A percentile compares a stretch with the other conserved stretches of the same genome.
phyloP scores from a whole-genome alignment of 768 basidiomycete species.

The Kwoniella sp. region DNA sequence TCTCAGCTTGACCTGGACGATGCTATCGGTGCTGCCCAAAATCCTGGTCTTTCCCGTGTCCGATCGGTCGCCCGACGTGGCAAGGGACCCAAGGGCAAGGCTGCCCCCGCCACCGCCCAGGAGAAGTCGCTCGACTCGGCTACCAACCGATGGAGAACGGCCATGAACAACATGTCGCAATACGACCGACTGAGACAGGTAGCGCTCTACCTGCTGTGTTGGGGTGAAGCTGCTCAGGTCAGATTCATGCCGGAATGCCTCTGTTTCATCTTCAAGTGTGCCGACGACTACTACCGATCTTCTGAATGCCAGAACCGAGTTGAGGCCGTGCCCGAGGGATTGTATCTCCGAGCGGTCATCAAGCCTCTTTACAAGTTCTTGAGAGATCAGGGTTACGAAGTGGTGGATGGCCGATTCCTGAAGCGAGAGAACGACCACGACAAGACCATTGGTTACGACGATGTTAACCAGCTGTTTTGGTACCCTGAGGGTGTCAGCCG shows the following conservation, averaged over 20 bases:
- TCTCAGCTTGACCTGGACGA: constrained; percentile 98
- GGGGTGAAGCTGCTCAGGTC: constrained; percentile 98
- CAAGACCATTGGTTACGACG: constrained; percentile 95
- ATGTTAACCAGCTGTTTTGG: constrained; percentile 99
- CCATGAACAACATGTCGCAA: constrained; percentile 98
- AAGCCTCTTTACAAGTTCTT: constrained; percentile 96
- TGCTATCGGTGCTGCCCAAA: constrained; percentile 87
- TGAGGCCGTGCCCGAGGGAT: constrained; percentile 89
- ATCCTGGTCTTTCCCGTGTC: constrained; percentile 84
- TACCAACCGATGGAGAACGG: constrained; percentile 89
- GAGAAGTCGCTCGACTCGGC: constrained; percentile 84
- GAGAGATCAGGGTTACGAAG: constrained; percentile 96
- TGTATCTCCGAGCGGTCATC: constrained; percentile 86
- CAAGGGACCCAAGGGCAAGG: constrained; percentile 57
- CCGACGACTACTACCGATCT: constrained; percentile 98
- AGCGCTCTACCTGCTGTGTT: constrained; percentile 89
- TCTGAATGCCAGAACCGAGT: constrained; percentile 94
- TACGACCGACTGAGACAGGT: constrained; percentile 96
- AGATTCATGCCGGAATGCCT: constrained; percentile 94
- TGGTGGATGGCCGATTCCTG: constrained; percentile 91
- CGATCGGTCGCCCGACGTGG: constrained; percentile 71
- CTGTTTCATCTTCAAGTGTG: constrained; percentile 99
- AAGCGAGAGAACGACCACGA: constrained; percentile 90
- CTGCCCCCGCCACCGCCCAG: constrained; percentile 58
- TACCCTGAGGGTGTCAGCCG: constrained; percentile 97